phyloP scores from a whole-genome alignment of 768 basidiomycete species.

The Xerocomellus chrysenteron region DNA sequence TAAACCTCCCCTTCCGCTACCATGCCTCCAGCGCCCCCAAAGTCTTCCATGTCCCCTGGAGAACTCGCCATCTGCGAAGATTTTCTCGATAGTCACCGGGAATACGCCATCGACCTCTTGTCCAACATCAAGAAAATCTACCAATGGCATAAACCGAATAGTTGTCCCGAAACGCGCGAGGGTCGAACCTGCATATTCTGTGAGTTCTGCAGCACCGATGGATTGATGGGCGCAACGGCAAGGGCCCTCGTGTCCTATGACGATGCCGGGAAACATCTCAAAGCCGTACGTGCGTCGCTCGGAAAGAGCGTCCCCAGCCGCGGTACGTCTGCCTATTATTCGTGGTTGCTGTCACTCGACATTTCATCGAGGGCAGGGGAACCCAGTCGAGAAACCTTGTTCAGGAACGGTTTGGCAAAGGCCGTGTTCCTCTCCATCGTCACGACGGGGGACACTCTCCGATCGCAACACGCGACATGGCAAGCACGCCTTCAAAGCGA shows the following conservation, averaged over 20 bases:
- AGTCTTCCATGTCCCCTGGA: constrained; percentile 7
- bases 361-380: neutral
- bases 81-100: constrained; percentile 9
- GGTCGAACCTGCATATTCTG: constrained; percentile 11
- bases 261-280: constrained; percentile 6
- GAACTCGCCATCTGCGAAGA: constrained; percentile 17
- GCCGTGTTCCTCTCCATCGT: constrained; percentile 1
- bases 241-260: constrained; percentile 6
- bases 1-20: neutral
- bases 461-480: constrained; percentile 13
- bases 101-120: constrained; percentile 11
- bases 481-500: constrained; percentile 10
- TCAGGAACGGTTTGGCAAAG: constrained; percentile 13
- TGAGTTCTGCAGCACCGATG: constrained; percentile 4
- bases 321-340: neutral
- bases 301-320: neutral
- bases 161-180: neutral
- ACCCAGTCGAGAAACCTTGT: neutral
- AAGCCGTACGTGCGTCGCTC: constrained; percentile 2
- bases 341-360: neutral
- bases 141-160: neutral
- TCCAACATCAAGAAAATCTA: constrained; percentile 5
- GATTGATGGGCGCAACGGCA: constrained; percentile 7
- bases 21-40: constrained; percentile 2
- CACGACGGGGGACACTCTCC: constrained; percentile 15